A percentile compares a stretch with the other conserved stretches of the same genome.
Conservation (phyloP, 352 stramenopile species). For the Pythium folliculosum region DNA sequence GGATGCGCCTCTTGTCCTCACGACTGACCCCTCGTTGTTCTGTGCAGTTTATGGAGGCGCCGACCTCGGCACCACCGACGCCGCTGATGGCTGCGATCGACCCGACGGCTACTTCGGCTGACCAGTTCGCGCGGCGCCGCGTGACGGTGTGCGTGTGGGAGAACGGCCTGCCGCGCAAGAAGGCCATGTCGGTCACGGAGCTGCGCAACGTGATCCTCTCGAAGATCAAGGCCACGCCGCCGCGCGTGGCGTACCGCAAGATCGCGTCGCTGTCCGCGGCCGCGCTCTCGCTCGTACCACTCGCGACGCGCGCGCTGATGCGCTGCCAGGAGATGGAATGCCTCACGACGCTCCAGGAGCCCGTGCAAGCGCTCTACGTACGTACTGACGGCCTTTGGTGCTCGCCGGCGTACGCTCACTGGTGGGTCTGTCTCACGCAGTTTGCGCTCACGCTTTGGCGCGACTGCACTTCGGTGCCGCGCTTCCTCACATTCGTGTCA, state of each 20-base stretch:
- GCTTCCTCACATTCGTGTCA: constrained; percentile 9
- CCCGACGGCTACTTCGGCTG: constrained; percentile 12
- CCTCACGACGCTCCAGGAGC: constrained; percentile 48
- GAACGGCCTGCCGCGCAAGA: constrained; percentile 62
- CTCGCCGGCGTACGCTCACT: no score
- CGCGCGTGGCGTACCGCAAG: constrained; percentile 69
- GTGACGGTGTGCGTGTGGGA: constrained; percentile 84
- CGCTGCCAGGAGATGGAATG: constrained; percentile 68
- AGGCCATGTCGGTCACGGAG: constrained; percentile 80
- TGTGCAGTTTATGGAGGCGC: constrained; percentile 23
- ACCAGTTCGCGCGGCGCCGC: constrained; percentile 55
- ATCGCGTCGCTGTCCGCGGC: constrained; percentile 59
- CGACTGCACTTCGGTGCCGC: constrained; percentile 26
- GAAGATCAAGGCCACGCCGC: constrained; percentile 79
- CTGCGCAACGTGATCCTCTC: constrained; percentile 78
- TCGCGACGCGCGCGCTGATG: constrained; percentile 51
- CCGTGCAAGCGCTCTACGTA: constrained; percentile 42
- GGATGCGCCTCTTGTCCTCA: no score
- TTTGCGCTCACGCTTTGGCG: constrained; percentile 20
- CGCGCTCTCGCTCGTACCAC: constrained; percentile 60
- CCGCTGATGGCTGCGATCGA: constrained; percentile 12
- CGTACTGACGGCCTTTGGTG: background rate
- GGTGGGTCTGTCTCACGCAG: background rate
- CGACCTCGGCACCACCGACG: constrained; percentile 17
- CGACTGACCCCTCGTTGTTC: background rate